These are phyloP conservation scores for Nigrospora osmanthi DNA, from an alignment of 2,329 filamentous ascomycete genomes.

Conservation along the genomic window DNA sequence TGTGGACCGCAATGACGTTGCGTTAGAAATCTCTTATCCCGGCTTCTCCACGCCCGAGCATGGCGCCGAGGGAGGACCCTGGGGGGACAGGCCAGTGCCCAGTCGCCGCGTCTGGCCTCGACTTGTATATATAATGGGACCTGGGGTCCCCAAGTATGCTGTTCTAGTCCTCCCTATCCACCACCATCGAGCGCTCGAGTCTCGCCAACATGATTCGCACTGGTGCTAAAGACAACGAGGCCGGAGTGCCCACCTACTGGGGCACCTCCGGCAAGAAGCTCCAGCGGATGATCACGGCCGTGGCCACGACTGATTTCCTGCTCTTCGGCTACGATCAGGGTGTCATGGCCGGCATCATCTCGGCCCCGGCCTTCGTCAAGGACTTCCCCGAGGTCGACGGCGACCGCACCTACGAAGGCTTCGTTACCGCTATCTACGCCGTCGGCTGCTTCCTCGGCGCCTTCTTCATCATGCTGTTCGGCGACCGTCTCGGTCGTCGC, in stretches of 20 bases:
- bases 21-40: constrained; percentile 1
- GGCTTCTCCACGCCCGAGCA: not conserved
- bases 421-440: constrained; percentile 32
- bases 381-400: constrained; percentile 22
- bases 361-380: constrained; percentile 15
- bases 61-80: not conserved
- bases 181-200: not conserved
- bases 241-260: constrained; percentile 21
- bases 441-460: constrained; percentile 34
- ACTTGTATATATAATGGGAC: constrained; percentile 1
- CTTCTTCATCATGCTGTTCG: constrained; percentile 30
- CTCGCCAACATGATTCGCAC: constrained; percentile 4
- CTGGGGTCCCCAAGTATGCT: not conserved
- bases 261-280: constrained; percentile 18
- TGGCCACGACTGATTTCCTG: constrained; percentile 18
- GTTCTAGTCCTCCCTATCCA: not conserved
- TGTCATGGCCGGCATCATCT: constrained; percentile 23
- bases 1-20: constrained; percentile 1
- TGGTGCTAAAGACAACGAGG: constrained; percentile 16
- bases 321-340: constrained; percentile 23
- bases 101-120: not conserved
- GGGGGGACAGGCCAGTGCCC: not conserved
- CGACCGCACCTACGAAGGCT: constrained; percentile 23
- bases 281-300: constrained; percentile 18
- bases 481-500: constrained; percentile 47